Evolutionary conservation across 192 early-diverging fungal genomes (phyloP).

Genomic region (Obelidium mucronatum): DNA sequence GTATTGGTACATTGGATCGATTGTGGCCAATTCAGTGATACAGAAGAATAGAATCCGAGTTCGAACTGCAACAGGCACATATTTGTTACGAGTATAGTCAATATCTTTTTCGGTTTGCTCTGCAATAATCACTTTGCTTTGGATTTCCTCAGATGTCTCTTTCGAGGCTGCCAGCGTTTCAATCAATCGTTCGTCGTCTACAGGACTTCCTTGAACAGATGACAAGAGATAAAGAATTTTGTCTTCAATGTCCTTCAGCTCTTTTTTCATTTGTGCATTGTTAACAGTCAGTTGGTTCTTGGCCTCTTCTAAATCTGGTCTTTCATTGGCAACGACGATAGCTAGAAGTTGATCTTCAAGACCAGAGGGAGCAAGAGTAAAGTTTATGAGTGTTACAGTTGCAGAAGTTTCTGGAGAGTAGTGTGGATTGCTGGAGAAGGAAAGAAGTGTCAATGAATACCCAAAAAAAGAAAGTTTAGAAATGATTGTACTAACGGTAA

Average conservation of each 20-base stretch:
- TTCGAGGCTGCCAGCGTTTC: conserved; percentile 67
- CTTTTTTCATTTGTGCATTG: conserved; percentile 70
- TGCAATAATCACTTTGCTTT: conserved; percentile 60
- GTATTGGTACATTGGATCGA: conserved; percentile 72
- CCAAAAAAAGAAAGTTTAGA: neutral
- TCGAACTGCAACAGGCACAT: conserved; percentile 62
- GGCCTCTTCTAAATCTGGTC: conserved; percentile 69
- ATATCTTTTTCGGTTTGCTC: conserved; percentile 70
- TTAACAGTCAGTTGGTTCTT: conserved; percentile 66
- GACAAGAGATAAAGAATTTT: conserved; percentile 69
- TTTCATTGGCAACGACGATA: conserved; percentile 66
- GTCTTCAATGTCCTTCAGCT: conserved; percentile 71
- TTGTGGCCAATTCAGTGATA: conserved; percentile 65
- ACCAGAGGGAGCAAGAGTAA: conserved; percentile 66
- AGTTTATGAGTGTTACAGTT: conserved; percentile 67
- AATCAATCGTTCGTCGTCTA: conserved; percentile 68
- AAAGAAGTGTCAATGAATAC: conserved; percentile 1
- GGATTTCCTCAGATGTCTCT: conserved; percentile 70
- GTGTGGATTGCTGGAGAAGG: conserved; percentile 50
- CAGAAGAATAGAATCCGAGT: conserved; percentile 69
- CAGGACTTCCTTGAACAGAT: conserved; percentile 68
- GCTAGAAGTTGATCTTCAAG: conserved; percentile 68
- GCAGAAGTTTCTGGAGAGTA: conserved; percentile 67
- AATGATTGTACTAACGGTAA: conserved; percentile 52
- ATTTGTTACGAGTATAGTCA: conserved; percentile 68